Evolutionary conservation across 2,329 filamentous ascomycete species (phyloP).

Genomic region (Paraphoma chrysanthemicola): DNA sequence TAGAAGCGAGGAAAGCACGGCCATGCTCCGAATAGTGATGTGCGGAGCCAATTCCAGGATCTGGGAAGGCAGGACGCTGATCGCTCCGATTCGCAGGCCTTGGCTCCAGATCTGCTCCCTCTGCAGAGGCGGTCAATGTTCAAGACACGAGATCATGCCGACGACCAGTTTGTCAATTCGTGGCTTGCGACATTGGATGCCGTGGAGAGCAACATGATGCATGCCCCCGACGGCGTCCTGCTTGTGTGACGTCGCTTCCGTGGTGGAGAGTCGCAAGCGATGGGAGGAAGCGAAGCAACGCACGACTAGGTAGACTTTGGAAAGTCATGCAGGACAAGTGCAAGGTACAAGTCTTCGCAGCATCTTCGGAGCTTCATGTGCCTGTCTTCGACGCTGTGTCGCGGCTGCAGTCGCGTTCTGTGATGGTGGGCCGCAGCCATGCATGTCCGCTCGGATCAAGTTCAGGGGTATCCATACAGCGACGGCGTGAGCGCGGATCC

Average conservation of each 20-base stretch:
- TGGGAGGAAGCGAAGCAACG: neutral
- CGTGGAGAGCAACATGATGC: conserved; percentile 13
- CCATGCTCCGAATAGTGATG: neutral
- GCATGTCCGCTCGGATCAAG: neutral
- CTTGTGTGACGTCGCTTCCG: conserved; percentile 17
- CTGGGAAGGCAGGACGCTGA: neutral
- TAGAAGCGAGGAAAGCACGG: no score
- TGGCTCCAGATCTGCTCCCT: neutral
- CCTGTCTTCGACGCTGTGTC: neutral
- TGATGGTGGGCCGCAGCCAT: neutral
- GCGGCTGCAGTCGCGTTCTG: neutral
- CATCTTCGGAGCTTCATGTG: neutral
- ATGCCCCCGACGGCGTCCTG: conserved; percentile 6
- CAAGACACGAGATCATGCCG: neutral
- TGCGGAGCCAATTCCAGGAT: neutral
- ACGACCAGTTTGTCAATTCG: neutral
- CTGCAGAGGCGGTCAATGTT: neutral
- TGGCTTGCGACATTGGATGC: conserved; percentile 15
- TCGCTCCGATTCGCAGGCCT: neutral
- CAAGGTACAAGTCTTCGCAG: neutral
- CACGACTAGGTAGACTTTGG: conserved; percentile 1
- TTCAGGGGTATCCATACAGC: conserved; percentile 3
- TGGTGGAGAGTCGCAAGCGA: conserved; percentile 8
- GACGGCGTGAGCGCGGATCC: neutral
- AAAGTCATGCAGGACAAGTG: neutral